Base-by-base conservation (phyloP, 768 basidiomycete genomes). In the Trametes elegans region DNA sequence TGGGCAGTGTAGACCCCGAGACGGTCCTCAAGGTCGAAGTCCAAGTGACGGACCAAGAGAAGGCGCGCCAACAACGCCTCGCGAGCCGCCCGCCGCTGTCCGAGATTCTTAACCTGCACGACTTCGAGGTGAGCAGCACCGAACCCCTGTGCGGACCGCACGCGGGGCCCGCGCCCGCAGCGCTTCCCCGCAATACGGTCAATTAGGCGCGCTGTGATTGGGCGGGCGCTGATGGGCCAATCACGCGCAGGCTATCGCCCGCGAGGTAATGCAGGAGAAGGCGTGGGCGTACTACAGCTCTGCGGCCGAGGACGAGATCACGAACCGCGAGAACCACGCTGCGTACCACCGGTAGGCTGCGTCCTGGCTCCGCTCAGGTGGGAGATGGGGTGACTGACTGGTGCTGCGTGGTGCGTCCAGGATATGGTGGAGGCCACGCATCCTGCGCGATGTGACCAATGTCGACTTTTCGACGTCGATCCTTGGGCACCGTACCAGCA, bases 101-200 rank as follows among this genome's bases (percentile, higher is more conserved):
- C 36, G 88, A 92, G 70, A 86, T 95, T 43, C 75, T 97, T 18
- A 94, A 87, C 63, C 71, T 98, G 62, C 93, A 97, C 68, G 95
- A 98, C 70, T 96, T 97, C 63, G 94, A 97, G 79, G 92, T 86
- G n/a, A n/a, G n/a, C n/a, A n/a, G n/a, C n/a, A n/a, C n/a, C n/a
- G n/a, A n/a, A n/a, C n/a, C n/a, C n/a, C n/a, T n/a, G n/a, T n/a
- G 52, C 23, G 73, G 58, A 1, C 19, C 7, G 7, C n/a, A 13
- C 21, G 8, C 14, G 29, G 35, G 13, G 24, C 7, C 10, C 21
- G 9, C 31, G 35, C 16, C 8, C 38, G 40, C 34, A 18, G 46
- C 46, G 3, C n/a, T 32, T 28, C 41, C 50, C 27, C 41, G 19
- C 38, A 18, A 27, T 18, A 9, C 35, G 23, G 51, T 21, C 9